Percentiles rank a stretch among this genome's conserved stretches.
These are phyloP conservation scores for Pythium sp. DNA, from an alignment of 352 stramenopile species.

Conservation along the genomic window DNA sequence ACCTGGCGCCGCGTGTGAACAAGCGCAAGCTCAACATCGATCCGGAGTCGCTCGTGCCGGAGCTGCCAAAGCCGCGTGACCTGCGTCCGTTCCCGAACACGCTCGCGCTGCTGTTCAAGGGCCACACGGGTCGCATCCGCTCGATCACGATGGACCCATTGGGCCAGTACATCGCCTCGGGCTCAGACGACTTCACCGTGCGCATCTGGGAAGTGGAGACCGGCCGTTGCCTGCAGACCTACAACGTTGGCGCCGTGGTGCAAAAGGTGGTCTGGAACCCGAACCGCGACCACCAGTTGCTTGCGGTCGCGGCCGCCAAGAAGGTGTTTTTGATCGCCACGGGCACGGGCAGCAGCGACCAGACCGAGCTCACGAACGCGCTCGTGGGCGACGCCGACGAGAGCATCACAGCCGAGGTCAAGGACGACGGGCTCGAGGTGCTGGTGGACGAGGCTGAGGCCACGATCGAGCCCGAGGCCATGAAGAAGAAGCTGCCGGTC, in stretches of 20 bases:
- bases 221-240: conserved; percentile 89
- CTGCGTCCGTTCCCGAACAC: conserved; percentile 98
- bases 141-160: conserved; percentile 93
- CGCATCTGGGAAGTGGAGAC: conserved; percentile 97
- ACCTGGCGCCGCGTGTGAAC: conserved; percentile 95
- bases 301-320: conserved; percentile 91
- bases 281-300: conserved; percentile 93
- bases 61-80: conserved; percentile 96
- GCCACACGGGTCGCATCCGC: conserved; percentile 90
- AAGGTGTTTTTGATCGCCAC: conserved; percentile 93
- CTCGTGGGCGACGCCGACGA: conserved; percentile 87
- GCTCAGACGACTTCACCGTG: conserved; percentile 94
- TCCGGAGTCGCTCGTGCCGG: conserved; percentile 93
- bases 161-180: conserved; percentile 97
- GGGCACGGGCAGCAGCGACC: conserved; percentile 91
- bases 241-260: conserved; percentile 89
- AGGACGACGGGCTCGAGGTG: conserved; percentile 42
- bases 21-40: conserved; percentile 98
- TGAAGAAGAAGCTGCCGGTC: conserved; percentile 90
- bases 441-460: conserved; percentile 76
- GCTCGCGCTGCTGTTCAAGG: conserved; percentile 83
- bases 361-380: conserved; percentile 94
- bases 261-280: conserved; percentile 96
- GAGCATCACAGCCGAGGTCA: conserved; percentile 48
- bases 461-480: conserved; percentile 62